A percentile compares a stretch with the other conserved stretches of the same genome.
Conservation (phyloP, 2,329 filamentous ascomycete species). For the Orbilia blumenaviensis region DNA sequence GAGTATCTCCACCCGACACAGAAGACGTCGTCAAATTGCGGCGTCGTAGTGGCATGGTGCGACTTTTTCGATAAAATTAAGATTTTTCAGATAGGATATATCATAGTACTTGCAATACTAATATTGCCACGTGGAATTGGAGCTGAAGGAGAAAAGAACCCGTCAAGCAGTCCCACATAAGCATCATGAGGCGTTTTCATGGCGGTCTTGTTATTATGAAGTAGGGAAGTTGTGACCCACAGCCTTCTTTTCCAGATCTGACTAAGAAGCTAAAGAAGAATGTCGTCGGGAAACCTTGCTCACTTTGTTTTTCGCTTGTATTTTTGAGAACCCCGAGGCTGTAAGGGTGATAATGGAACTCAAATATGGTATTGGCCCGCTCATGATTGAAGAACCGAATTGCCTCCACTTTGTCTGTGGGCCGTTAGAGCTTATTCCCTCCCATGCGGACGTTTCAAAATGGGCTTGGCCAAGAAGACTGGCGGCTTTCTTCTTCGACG, state of each 20-base stretch:
- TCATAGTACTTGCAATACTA: no score
- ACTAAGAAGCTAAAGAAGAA: not conserved
- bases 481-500: conserved; percentile 19
- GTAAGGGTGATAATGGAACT: not conserved
- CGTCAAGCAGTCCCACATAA: conserved; percentile 28
- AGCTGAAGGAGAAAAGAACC: conserved; percentile 18
- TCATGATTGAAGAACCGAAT: conserved; percentile 20
- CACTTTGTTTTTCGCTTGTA: not conserved
- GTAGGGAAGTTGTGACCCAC: not conserved
- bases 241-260: not conserved
- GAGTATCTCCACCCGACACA: conserved; percentile 29
- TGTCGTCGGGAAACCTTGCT: not conserved
- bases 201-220: not conserved
- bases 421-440: conserved; percentile 42
- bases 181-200: conserved; percentile 44
- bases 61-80: conserved; percentile 9
- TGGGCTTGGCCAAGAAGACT: conserved; percentile 31
- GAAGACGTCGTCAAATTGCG: conserved; percentile 37
- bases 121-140: conserved; percentile 49
- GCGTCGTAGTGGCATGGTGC: not conserved
- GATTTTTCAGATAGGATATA: not conserved
- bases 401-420: conserved; percentile 18
- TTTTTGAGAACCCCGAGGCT: conserved; percentile 13
- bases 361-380: conserved; percentile 12
- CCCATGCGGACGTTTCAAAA: conserved; percentile 46